Evolutionary conservation across 352 stramenopile genomes (phyloP).

Genomic region (Phytopythium mirpurense): DNA sequence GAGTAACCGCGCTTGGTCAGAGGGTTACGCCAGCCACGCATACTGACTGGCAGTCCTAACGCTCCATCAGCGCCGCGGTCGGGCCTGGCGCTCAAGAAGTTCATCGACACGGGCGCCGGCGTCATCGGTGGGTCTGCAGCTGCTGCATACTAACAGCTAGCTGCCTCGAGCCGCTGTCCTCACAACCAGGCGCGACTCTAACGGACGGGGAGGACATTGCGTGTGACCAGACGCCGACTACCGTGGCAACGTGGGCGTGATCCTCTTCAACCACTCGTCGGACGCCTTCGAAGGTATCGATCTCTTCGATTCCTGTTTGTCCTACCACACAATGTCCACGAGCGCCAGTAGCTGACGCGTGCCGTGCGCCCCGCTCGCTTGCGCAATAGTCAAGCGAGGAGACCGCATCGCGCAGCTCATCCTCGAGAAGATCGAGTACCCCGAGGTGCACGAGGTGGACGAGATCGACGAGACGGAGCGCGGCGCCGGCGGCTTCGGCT

Average conservation of each 20-base stretch:
- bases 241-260: constrained; percentile 96
- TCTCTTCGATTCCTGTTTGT: background rate
- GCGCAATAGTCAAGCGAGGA: constrained; percentile 76
- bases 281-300: constrained; percentile 85
- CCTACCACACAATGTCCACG: too few relatives aligned
- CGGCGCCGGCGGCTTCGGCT: constrained; percentile 95
- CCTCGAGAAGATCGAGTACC: constrained; percentile 93
- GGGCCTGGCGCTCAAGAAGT: constrained; percentile 96
- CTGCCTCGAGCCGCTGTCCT: too few relatives aligned
- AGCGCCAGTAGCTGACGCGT: background rate
- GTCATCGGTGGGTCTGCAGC: constrained; percentile 81
- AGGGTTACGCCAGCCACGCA: too few relatives aligned
- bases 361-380: background rate
- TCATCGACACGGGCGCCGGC: constrained; percentile 97
- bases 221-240: constrained; percentile 91
- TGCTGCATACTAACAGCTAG: too few relatives aligned
- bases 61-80: constrained; percentile 63
- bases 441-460: constrained; percentile 88
- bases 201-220: too few relatives aligned
- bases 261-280: constrained; percentile 98
- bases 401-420: constrained; percentile 98
- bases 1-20: background rate
- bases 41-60: background rate
- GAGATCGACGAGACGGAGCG: constrained; percentile 94
- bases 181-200: too few relatives aligned